Conservation (phyloP, 306 rosid species). For the Dryas drummondii region DNA sequence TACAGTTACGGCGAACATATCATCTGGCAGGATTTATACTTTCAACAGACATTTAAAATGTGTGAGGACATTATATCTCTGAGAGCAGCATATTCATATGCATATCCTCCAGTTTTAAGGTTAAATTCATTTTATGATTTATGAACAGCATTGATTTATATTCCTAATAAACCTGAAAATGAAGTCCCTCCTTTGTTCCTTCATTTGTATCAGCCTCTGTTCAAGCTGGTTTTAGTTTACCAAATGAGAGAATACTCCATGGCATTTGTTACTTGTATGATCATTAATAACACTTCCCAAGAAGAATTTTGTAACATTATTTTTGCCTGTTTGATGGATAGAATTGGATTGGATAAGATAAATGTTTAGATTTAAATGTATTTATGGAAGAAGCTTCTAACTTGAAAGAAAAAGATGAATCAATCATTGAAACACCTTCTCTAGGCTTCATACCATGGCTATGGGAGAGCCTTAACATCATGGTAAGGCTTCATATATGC, state of each 20-base stretch:
- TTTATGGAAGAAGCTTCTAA: too few relatives aligned
- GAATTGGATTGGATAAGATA: too few relatives aligned
- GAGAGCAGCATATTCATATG: conserved; percentile 2
- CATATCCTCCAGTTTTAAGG: background rate
- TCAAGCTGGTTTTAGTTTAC: background rate
- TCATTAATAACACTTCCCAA: too few relatives aligned
- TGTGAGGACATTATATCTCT: conserved; percentile 31
- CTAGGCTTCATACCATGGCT: conserved; percentile 32
- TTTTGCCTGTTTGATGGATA: background rate
- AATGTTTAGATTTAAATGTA: too few relatives aligned
- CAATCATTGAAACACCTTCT: conserved; percentile 46
- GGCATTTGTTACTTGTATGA: background rate
- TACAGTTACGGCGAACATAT: conserved; percentile 35
- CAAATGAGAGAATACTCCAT: background rate
- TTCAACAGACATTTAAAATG: conserved; percentile 55
- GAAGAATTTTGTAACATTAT: background rate
- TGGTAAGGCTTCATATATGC: too few relatives aligned
- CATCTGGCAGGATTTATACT: conserved; percentile 51
- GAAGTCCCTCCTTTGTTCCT: background rate
- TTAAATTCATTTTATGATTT: background rate
- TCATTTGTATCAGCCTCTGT: background rate
- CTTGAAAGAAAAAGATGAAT: too few relatives aligned
- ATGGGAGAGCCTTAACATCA: conserved; percentile 36
- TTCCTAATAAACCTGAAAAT: background rate
- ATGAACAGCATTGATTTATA: background rate